These are phyloP conservation scores for Lecanosticta acicola DNA, from an alignment of 2,329 filamentous ascomycete species.

Conservation along the genomic window DNA sequence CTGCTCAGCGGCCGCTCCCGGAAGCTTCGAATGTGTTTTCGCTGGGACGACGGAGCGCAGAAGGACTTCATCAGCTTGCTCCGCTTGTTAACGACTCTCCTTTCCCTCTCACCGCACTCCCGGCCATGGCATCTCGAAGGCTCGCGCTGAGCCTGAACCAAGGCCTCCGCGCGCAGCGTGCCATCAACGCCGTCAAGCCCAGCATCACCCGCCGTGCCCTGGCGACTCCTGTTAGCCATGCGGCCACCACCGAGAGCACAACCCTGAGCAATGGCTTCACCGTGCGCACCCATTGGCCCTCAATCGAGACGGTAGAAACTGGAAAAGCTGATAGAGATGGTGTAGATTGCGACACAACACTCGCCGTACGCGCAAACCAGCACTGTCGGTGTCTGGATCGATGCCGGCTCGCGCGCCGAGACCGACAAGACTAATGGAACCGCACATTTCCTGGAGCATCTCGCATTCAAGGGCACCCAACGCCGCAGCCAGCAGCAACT, in stretches of 20 bases:
- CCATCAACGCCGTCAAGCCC: conserved; percentile 64
- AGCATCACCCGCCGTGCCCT: conserved; percentile 67
- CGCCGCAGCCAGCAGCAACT: conserved; percentile 94
- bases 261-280: conserved; percentile 97
- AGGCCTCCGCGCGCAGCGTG: conserved; percentile 80
- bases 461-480: conserved; percentile 98
- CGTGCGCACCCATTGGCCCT: conserved; percentile 49
- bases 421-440: conserved; percentile 98
- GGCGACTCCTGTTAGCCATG: conserved; percentile 68
- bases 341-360: conserved; percentile 92
- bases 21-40: background rate
- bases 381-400: conserved; percentile 98
- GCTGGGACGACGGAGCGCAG: conserved; percentile 1
- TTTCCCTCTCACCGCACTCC: conserved; percentile 26
- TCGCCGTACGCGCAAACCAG: conserved; percentile 97
- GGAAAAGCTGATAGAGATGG: conserved; percentile 13
- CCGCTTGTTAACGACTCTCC: conserved; percentile 40
- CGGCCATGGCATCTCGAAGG: conserved; percentile 87
- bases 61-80: conserved; percentile 7
- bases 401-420: conserved; percentile 95
- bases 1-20: background rate
- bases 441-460: conserved; percentile 98
- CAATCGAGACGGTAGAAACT: conserved; percentile 1
- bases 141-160: conserved; percentile 91
- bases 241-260: conserved; percentile 87